phyloP scores from a whole-genome alignment of 805 yeast species.

The Clavispora vitiphila region DNA sequence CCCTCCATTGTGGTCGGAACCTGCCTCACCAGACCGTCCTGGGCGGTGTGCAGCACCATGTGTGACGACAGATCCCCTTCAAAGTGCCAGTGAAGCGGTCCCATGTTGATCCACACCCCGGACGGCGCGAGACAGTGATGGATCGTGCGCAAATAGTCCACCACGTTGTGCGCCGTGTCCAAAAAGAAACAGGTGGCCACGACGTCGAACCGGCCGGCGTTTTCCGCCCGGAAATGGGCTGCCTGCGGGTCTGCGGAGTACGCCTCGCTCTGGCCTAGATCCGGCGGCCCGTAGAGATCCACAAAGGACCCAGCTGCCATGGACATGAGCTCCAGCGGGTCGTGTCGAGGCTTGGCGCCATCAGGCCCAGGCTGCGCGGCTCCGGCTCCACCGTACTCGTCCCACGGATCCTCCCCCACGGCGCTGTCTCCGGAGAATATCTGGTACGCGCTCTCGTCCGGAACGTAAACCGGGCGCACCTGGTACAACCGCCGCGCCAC shows the following conservation, averaged over 20 bases:
- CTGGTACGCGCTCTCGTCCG: slow-evolving; percentile 46
- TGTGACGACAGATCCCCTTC: slow-evolving; percentile 41
- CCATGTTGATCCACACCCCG: slow-evolving; percentile 62
- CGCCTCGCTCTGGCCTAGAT: slow-evolving; percentile 27
- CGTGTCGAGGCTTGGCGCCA: too few species aligned
- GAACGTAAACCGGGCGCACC: slow-evolving; percentile 46
- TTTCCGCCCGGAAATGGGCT: slow-evolving; percentile 36
- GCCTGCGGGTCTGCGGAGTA: slow-evolving; percentile 37
- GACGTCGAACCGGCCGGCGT: slow-evolving; percentile 37
- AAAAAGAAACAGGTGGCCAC: slow-evolving; percentile 55
- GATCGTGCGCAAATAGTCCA: slow-evolving; percentile 52
- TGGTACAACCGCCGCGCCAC: slow-evolving; percentile 42
- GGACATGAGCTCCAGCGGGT: slow-evolving; percentile 47
- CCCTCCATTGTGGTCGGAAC: slow-evolving; percentile 43
- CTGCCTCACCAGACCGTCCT: slow-evolving; percentile 15
- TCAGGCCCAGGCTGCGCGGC: too few species aligned
- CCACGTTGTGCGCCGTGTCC: slow-evolving; percentile 58
- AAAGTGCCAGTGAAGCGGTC: slow-evolving; percentile 70
- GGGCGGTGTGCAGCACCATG: slow-evolving; percentile 5
- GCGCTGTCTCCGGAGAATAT: slow-evolving; percentile 14
- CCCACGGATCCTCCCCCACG: not conserved
- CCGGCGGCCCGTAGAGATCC: slow-evolving; percentile 57
- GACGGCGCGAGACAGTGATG: slow-evolving; percentile 37
- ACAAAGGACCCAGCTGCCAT: slow-evolving; percentile 71
- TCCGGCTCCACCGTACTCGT: too few species aligned